Evolutionary conservation across 2,329 filamentous ascomycete genomes (phyloP).

Genomic region (Dothistroma septosporum): DNA sequence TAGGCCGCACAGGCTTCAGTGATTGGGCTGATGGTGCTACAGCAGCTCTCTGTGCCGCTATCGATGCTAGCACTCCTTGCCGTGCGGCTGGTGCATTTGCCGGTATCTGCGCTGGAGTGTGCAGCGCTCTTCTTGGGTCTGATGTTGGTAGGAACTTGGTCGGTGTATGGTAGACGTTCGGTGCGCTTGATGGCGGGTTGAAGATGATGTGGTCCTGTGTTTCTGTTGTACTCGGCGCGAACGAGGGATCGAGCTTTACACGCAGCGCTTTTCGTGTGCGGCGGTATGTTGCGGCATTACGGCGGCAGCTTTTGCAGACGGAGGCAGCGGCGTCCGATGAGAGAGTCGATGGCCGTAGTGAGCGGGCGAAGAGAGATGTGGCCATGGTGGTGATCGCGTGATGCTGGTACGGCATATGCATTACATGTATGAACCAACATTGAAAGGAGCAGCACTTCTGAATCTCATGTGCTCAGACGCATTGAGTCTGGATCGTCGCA

Average conservation of each 20-base stretch:
- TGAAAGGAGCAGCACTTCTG: slow-evolving; percentile 9
- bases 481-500: not conserved
- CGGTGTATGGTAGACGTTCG: slow-evolving; percentile 61
- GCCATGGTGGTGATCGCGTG: slow-evolving; percentile 22
- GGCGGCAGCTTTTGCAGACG: slow-evolving; percentile 33
- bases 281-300: slow-evolving; percentile 44
- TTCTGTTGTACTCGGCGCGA: slow-evolving; percentile 34
- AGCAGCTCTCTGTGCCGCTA: slow-evolving; percentile 23
- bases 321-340: slow-evolving; percentile 22
- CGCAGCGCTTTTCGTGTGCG: slow-evolving; percentile 46
- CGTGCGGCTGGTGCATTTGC: slow-evolving; percentile 21
- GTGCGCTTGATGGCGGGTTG: slow-evolving; percentile 62
- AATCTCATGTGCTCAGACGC: not conserved
- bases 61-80: slow-evolving; percentile 18
- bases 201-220: slow-evolving; percentile 56
- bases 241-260: slow-evolving; percentile 44
- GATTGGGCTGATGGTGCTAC: slow-evolving; percentile 22
- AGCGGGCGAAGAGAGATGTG: slow-evolving; percentile 19
- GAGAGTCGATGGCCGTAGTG: slow-evolving; percentile 23
- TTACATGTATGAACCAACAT: too few species aligned
- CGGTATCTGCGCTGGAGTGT: slow-evolving; percentile 17
- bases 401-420: slow-evolving; percentile 5
- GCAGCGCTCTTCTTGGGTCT: slow-evolving; percentile 46
- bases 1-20: slow-evolving; percentile 48
- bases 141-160: slow-evolving; percentile 59